phyloP scores from a whole-genome alignment of 148 eudicot species.

The Talinum fruticosum region DNA sequence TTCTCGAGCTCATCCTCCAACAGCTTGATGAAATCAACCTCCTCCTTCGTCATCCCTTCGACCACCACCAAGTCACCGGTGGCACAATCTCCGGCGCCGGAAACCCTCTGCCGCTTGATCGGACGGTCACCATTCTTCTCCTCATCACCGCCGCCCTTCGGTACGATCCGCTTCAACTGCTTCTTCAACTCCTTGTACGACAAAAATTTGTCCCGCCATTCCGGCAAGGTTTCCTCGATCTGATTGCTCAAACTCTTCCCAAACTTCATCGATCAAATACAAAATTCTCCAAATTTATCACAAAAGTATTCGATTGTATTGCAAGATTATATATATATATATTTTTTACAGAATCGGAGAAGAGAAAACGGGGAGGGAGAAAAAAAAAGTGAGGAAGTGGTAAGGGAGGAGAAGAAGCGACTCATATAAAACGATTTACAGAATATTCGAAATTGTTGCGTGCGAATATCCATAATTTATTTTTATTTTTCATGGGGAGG shows the following conservation, averaged over 20 bases:
- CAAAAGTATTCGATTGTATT: too few species aligned
- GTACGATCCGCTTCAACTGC: conserved; percentile 58
- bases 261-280: conserved; percentile 59
- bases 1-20: conserved; percentile 89
- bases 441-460: conserved; percentile 34
- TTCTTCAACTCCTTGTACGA: conserved; percentile 87
- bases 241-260: conserved; percentile 89
- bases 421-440: conserved; percentile 21
- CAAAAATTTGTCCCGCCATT: conserved; percentile 91
- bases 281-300: background rate
- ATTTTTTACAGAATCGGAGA: too few species aligned
- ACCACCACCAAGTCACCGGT: conserved; percentile 22
- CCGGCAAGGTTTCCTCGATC: conserved; percentile 88
- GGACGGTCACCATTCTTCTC: conserved; percentile 19
- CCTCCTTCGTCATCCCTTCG: conserved; percentile 57
- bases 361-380: background rate
- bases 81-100: conserved; percentile 16
- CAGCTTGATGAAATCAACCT: conserved; percentile 59
- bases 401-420: background rate
- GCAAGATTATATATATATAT: too few species aligned
- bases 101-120: conserved; percentile 41
- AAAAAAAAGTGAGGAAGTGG: conserved; percentile 3
- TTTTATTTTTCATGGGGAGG: conserved; percentile 11
- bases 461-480: conserved; percentile 46
- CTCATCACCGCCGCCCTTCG: conserved; percentile 19